Percentiles rank a stretch among this genome's conserved stretches.
Conservation (phyloP, 164 flowering plant species). For the Amborella trichopoda region DNA sequence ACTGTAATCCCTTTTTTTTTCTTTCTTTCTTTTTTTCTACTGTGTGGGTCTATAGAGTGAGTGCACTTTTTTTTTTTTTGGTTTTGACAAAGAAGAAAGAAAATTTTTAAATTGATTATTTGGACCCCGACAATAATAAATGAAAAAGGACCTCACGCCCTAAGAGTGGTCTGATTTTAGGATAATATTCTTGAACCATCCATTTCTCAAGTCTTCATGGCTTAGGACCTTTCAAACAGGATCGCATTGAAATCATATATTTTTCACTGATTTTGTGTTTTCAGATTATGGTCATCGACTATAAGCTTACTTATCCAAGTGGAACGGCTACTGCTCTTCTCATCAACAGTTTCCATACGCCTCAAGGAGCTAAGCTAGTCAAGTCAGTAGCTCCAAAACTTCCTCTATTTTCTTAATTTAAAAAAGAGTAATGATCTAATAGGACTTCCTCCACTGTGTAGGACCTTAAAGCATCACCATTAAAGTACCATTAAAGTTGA, state of each 20-base stretch:
- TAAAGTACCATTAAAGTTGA: too few species aligned
- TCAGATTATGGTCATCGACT: slow-evolving; percentile 58
- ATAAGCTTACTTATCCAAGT: slow-evolving; percentile 53
- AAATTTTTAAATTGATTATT: too few species aligned
- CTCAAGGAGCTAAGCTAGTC: slow-evolving; percentile 47
- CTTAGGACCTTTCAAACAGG: too few species aligned
- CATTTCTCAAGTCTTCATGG: too few species aligned
- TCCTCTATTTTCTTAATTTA: too few species aligned
- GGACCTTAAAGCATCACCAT: not conserved
- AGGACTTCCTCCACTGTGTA: not conserved
- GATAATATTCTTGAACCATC: too few species aligned
- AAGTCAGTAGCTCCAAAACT: slow-evolving; percentile 27
- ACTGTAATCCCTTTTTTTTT: not conserved
- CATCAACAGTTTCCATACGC: slow-evolving; percentile 65
- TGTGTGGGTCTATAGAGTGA: not conserved
- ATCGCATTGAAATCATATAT: too few species aligned
- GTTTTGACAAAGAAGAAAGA: too few species aligned
- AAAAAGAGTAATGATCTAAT: not conserved
- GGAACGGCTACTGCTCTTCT: slow-evolving; percentile 64
- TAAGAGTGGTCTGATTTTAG: too few species aligned
- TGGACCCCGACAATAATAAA: too few species aligned
- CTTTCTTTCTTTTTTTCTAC: not conserved
- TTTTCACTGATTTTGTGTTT: not conserved
- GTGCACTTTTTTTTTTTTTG: not conserved
- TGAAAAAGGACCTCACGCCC: too few species aligned